Conservation (phyloP, 1,139 yeast species). For the Kurtzmaniella natalensis region DNA sequence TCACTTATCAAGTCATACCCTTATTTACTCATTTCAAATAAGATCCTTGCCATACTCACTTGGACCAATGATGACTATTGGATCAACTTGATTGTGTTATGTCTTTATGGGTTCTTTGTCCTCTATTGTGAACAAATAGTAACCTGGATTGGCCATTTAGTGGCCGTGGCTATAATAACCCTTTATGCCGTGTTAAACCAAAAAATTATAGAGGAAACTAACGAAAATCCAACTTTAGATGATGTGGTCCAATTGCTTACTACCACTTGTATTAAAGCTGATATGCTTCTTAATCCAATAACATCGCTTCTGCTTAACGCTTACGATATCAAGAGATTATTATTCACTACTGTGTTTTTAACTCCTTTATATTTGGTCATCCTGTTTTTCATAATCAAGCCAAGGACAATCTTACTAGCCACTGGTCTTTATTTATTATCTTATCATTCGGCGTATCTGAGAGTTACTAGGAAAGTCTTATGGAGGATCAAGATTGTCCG, state of each 20-base stretch:
- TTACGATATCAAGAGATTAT: slow-evolving; percentile 71
- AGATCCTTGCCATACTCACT: slow-evolving; percentile 65
- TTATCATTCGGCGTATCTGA: slow-evolving; percentile 81
- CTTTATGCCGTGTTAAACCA: slow-evolving; percentile 61
- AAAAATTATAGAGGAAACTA: slow-evolving; percentile 48
- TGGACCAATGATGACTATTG: slow-evolving; percentile 91
- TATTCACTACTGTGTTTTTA: slow-evolving; percentile 78
- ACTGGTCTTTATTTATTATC: slow-evolving; percentile 65
- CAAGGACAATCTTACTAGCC: slow-evolving; percentile 60
- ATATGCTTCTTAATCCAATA: slow-evolving; percentile 72
- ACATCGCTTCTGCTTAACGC: slow-evolving; percentile 67
- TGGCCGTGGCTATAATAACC: slow-evolving; percentile 64
- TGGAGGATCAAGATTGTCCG: slow-evolving; percentile 81
- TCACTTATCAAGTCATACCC: slow-evolving; percentile 83
- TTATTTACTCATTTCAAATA: slow-evolving; percentile 68
- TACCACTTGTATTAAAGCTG: slow-evolving; percentile 70
- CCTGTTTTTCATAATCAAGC: slow-evolving; percentile 63
- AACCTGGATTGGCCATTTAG: slow-evolving; percentile 75
- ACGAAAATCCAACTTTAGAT: slow-evolving; percentile 75
- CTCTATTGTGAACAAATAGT: slow-evolving; percentile 71
- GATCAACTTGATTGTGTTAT: slow-evolving; percentile 63
- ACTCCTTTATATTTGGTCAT: slow-evolving; percentile 78
- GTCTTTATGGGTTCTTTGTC: slow-evolving; percentile 54
- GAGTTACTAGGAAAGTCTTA: slow-evolving; percentile 72
- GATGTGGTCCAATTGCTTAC: slow-evolving; percentile 82